Evolutionary conservation across 108 stramenopile genomes (phyloP), one percentile per base, ranked within the genome.

Genomic region (Cylindrotheca fusiformis): DNA sequence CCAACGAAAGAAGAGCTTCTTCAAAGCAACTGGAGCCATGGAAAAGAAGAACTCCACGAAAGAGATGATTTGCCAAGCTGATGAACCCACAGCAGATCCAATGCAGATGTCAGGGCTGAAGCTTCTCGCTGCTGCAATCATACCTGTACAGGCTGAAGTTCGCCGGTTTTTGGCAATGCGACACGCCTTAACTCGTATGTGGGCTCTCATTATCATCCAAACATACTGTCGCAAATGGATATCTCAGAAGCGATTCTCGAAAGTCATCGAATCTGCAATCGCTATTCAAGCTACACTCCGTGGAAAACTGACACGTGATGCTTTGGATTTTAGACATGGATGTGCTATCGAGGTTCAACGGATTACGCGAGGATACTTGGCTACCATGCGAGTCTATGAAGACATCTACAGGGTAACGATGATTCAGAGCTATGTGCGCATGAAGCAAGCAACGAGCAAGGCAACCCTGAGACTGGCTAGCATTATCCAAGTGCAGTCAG

Each of bases 281-380:
- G 75, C 70, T 27, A 80, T 91, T 24, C 92, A 93, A 71, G 68
- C 79, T 8, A 60, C 67, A 6, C 75, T 69, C 33, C 83, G 92
- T 24, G 92, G 87, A 2, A 67, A 79, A 63, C 60, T 69, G 24
- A 72, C 65, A 2, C 79, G 92, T 27, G 80, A 85, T 48, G 71
- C 70, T 17, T 47, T 93, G 17, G 70, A 82, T 45, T 76, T 76
- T 54, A 69, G 87, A 26, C 81, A 93, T 59, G 76, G 77, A 32
- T 84, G 87, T 52, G 92, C 92, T 2, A 90, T 82, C 23, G 83
- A 90, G 62, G 84, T 86, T 33, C 87, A 88, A 67, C 73, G 81
- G 19, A 26, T 52, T 57, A 71, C 73, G 29, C 68, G 79, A 48
- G 81, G 81, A 2, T 77, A 74, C 54, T 44, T 76, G 10, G 72